Evolutionary conservation across 805 yeast species (phyloP).

Genomic region (Lachancea nothofagi): DNA sequence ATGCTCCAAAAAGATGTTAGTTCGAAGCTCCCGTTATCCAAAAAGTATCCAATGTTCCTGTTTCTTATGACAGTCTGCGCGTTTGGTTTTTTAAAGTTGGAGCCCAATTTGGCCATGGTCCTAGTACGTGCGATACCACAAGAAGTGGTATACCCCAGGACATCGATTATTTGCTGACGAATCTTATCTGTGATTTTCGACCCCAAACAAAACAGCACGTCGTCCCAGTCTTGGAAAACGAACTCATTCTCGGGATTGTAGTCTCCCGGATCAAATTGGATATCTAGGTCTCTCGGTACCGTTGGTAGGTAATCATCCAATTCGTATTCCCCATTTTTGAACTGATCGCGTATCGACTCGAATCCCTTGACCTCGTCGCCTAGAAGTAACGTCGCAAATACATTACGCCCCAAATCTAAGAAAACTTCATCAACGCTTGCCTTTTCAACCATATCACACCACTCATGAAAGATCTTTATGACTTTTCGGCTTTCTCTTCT

Average conservation of each 20-base stretch:
- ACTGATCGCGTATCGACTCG: conserved; percentile 17
- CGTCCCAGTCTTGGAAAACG: conserved; percentile 67
- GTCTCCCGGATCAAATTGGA: conserved; percentile 13
- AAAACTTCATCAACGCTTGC: conserved; percentile 96
- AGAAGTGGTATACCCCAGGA: conserved; percentile 78
- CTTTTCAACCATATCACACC: conserved; percentile 73
- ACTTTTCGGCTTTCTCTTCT: conserved; percentile 82
- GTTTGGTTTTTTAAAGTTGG: conserved; percentile 79
- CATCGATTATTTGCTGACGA: conserved; percentile 46
- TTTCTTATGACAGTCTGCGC: conserved; percentile 71
- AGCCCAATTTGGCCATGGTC: conserved; percentile 78
- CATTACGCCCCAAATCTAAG: conserved; percentile 70
- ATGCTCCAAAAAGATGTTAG: conserved; percentile 78
- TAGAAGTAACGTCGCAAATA: conserved; percentile 39
- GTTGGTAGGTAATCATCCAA: conserved; percentile 24
- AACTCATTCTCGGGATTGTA: conserved; percentile 16
- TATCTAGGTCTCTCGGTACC: conserved; percentile 17
- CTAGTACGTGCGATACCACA: conserved; percentile 80
- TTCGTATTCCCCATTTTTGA: conserved; percentile 22
- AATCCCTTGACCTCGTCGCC: conserved; percentile 15
- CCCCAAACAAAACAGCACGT: conserved; percentile 61
- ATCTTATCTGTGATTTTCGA: conserved; percentile 52
- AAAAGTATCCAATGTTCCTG: conserved; percentile 44
- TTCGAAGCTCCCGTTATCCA: conserved; percentile 46
- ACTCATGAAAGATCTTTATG: conserved; percentile 52